phyloP scores from a whole-genome alignment of 805 yeast species.

The Wickerhamiella galacta region DNA sequence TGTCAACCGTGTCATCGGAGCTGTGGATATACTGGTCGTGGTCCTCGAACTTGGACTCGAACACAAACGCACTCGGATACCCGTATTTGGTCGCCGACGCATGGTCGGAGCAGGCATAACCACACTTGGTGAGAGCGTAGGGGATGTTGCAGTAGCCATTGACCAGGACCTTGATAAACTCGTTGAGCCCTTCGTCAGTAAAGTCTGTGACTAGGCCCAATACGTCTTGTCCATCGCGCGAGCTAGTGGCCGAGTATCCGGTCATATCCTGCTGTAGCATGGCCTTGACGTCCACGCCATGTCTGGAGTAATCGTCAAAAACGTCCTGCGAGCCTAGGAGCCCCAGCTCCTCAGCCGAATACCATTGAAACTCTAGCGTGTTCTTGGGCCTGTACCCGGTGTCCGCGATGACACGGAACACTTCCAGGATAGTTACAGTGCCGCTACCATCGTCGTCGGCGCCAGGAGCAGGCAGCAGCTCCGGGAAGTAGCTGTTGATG shows the following conservation, averaged over 20 bases:
- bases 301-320: constrained; percentile 34
- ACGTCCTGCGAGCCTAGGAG: constrained; percentile 72
- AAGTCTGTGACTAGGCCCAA: constrained; percentile 72
- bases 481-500: constrained; percentile 55
- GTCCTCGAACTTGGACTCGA: constrained; percentile 54
- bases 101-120: constrained; percentile 90
- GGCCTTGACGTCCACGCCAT: constrained; percentile 44
- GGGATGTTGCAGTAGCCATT: constrained; percentile 49
- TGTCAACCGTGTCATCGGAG: constrained; percentile 62
- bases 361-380: constrained; percentile 83
- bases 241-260: constrained; percentile 45
- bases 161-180: constrained; percentile 46
- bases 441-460: constrained; percentile 95
- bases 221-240: constrained; percentile 39
- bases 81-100: constrained; percentile 73
- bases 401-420: constrained; percentile 43
- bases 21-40: constrained; percentile 62
- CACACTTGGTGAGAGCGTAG: constrained; percentile 62
- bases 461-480: constrained; percentile 63
- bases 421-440: constrained; percentile 59
- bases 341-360: constrained; percentile 91
- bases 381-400: constrained; percentile 39
- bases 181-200: constrained; percentile 37
- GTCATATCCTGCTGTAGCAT: constrained; percentile 95
- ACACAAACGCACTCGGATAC: constrained; percentile 66